Evolutionary conservation across 306 rosid species (phyloP).

Genomic region (Vigna mungo): DNA sequence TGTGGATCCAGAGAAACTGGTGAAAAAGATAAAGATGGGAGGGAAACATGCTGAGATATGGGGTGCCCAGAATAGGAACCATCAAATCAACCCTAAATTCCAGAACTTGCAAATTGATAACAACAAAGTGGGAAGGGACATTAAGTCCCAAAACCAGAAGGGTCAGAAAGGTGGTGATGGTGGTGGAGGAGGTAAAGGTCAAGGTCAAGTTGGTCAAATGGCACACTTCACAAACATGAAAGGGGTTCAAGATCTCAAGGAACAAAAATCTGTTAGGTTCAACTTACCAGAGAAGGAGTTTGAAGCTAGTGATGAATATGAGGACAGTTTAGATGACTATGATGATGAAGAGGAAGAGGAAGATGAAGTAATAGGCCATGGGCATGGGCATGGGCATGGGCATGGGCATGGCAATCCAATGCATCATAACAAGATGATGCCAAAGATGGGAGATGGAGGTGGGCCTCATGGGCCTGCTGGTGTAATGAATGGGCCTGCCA

Average conservation of each 20-base stretch:
- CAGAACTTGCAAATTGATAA: slow-evolving; percentile 50
- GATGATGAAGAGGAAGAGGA: background rate
- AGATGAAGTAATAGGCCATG: background rate
- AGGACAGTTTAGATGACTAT: background rate
- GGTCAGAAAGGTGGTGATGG: slow-evolving; percentile 48
- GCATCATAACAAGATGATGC: background rate
- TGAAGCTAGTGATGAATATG: slow-evolving; percentile 35
- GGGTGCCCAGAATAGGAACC: slow-evolving; percentile 50
- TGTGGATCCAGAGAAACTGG: slow-evolving; percentile 58
- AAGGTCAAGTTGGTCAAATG: background rate
- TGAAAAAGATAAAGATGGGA: slow-evolving; percentile 62
- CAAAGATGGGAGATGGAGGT: slow-evolving; percentile 4
- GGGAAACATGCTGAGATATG: slow-evolving; percentile 77
- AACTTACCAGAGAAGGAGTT: slow-evolving; percentile 54
- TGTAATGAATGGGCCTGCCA: slow-evolving; percentile 49
- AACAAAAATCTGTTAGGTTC: slow-evolving; percentile 68
- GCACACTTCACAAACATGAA: slow-evolving; percentile 48
- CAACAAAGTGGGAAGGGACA: slow-evolving; percentile 52
- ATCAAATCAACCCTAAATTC: slow-evolving; percentile 58
- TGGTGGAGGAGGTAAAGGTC: background rate
- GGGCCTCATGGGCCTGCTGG: slow-evolving; percentile 45
- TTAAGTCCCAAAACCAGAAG: slow-evolving; percentile 48
- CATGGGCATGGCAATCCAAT: slow-evolving; percentile 36
- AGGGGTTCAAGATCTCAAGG: slow-evolving; percentile 50
- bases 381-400: slow-evolving; percentile 41